Conservation (phyloP, 2,329 filamentous ascomycete genomes). For the Cladosporium sp. region DNA sequence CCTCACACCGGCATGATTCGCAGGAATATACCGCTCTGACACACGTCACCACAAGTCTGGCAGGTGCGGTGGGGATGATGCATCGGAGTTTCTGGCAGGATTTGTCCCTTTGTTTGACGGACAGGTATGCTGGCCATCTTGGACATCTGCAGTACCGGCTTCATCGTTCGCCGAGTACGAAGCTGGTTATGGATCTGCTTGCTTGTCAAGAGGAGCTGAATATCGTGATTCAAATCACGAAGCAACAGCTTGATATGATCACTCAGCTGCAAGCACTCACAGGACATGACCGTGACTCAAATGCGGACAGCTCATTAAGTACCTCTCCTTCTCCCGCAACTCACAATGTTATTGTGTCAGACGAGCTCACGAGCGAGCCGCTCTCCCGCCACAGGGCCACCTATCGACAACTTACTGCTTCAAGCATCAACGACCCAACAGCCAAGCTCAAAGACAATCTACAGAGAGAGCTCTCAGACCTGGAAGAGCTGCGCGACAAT, state of each 20-base stretch:
- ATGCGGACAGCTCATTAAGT: background rate
- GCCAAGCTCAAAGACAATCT: slow-evolving; percentile 39
- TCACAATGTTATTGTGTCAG: background rate
- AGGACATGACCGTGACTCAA: background rate
- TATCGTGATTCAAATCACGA: slow-evolving; percentile 41
- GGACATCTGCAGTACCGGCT: slow-evolving; percentile 41
- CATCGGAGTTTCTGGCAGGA: slow-evolving; percentile 42
- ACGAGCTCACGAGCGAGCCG: background rate
- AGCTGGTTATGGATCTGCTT: slow-evolving; percentile 42
- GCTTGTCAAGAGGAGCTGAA: slow-evolving; percentile 43
- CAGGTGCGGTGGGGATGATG: slow-evolving; percentile 40
- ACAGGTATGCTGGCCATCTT: slow-evolving; percentile 41
- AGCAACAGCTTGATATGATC: slow-evolving; percentile 40
- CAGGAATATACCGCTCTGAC: slow-evolving; percentile 37
- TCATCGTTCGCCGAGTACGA: slow-evolving; percentile 39
- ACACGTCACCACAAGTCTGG: slow-evolving; percentile 36
- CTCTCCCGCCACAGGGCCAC: slow-evolving; percentile 24
- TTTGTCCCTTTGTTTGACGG: slow-evolving; percentile 37
- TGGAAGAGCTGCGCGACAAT: slow-evolving; percentile 40
- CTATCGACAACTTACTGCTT: slow-evolving; percentile 36
- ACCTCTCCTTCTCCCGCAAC: background rate
- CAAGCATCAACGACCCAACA: slow-evolving; percentile 33
- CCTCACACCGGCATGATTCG: slow-evolving; percentile 22
- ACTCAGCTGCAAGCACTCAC: slow-evolving; percentile 20
- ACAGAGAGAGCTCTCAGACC: slow-evolving; percentile 36